phyloP scores from a whole-genome alignment of 1,139 yeast genomes.

The Lodderomyces parapsilosis region DNA sequence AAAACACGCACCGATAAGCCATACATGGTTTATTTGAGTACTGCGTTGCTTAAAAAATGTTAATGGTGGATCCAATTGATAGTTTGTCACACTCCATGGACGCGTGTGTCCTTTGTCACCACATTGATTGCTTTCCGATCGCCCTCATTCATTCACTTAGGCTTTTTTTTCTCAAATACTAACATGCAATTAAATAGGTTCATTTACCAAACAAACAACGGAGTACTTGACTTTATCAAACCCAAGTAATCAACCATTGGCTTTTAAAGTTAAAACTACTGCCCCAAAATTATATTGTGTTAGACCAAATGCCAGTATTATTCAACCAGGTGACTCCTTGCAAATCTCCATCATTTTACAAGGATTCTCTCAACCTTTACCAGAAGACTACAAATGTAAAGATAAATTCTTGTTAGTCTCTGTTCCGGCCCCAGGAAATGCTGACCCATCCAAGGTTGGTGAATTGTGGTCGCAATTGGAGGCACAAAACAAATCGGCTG shows the following conservation, averaged over 20 bases:
- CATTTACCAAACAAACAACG: constrained; percentile 72
- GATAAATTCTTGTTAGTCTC: constrained; percentile 92
- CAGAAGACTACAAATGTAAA: constrained; percentile 71
- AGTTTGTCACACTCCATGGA: no score
- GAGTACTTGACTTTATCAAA: constrained; percentile 69
- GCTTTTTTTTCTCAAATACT: no score
- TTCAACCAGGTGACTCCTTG: constrained; percentile 70
- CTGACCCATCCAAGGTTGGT: constrained; percentile 57
- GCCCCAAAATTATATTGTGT: constrained; percentile 97
- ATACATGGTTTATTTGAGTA: no score
- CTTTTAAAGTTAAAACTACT: constrained; percentile 96
- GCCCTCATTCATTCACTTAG: background rate
- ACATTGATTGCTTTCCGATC: no score
- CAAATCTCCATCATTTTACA: constrained; percentile 83
- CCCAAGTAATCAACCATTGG: constrained; percentile 59
- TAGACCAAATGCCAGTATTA: constrained; percentile 86
- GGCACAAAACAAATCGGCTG: constrained; percentile 54
- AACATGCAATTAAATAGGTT: constrained; percentile 35
- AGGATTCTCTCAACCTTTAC: constrained; percentile 76
- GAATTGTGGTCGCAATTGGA: constrained; percentile 75
- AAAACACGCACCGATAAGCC: no score
- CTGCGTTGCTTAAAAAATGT: no score
- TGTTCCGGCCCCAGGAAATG: constrained; percentile 66
- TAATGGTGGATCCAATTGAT: no score
- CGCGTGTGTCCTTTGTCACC: no score